Percentiles rank a stretch among this genome's conserved stretches.
Evolutionary conservation across 805 yeast genomes (phyloP).

Genomic region (Candida rishiriensis): DNA sequence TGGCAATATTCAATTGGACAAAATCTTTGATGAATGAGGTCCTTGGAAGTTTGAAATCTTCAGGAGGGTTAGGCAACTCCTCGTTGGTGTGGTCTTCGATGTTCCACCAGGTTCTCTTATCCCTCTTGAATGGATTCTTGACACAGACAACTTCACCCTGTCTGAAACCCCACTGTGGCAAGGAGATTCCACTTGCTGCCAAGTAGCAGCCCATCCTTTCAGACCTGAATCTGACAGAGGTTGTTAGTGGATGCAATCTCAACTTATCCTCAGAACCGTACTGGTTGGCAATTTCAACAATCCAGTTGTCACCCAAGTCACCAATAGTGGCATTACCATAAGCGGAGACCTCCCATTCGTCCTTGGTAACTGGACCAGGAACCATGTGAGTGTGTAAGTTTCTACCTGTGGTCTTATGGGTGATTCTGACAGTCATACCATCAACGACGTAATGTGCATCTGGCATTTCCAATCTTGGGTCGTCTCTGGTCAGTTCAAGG

Average conservation of each 20-base stretch:
- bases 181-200: conserved; percentile 63
- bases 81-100: conserved; percentile 66
- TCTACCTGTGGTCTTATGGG: conserved; percentile 66
- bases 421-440: conserved; percentile 65
- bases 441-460: conserved; percentile 42
- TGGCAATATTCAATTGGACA: conserved; percentile 69
- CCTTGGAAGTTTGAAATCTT: conserved; percentile 62
- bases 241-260: conserved; percentile 68
- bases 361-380: conserved; percentile 65
- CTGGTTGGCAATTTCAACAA: conserved; percentile 74
- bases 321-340: conserved; percentile 71
- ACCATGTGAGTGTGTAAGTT: conserved; percentile 82
- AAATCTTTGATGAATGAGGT: conserved; percentile 77
- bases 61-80: conserved; percentile 54
- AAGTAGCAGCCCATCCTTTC: conserved; percentile 66
- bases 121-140: conserved; percentile 61
- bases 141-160: conserved; percentile 87
- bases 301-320: conserved; percentile 87
- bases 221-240: conserved; percentile 65
- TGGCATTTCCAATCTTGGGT: conserved; percentile 27
- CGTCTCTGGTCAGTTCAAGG: conserved; percentile 55
- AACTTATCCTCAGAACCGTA: conserved; percentile 43
- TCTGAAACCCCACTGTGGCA: conserved; percentile 82
- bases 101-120: conserved; percentile 88
- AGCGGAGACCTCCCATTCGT: conserved; percentile 80